These are phyloP conservation scores for Thozetella sp. DNA, from an alignment of 495 filamentous ascomycete genomes.

Conservation along the genomic window DNA sequence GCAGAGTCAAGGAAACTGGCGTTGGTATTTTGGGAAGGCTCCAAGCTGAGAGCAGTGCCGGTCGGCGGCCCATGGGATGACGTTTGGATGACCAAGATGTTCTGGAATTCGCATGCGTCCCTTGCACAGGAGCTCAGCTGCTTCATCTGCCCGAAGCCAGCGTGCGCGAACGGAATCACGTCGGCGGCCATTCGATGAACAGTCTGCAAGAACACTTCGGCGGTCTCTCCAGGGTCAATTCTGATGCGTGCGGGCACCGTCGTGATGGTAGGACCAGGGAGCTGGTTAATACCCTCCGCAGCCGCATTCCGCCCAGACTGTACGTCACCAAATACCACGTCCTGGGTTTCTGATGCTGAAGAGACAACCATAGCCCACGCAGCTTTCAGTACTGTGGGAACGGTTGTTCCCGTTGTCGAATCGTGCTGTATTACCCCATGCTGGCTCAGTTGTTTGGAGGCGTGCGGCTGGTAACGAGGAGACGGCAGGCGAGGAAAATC, in stretches of 20 bases:
- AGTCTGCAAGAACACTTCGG: not conserved
- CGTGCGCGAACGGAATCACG: not conserved
- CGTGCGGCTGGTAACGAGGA: not conserved
- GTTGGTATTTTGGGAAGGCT: too few species aligned
- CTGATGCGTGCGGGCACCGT: not conserved
- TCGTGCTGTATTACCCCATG: not conserved
- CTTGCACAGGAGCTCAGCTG: too few species aligned
- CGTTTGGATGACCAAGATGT: too few species aligned
- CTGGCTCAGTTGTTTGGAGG: not conserved
- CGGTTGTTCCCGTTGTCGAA: not conserved
- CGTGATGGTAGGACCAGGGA: not conserved
- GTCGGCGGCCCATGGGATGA: too few species aligned
- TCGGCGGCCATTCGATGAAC: not conserved
- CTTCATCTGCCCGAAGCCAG: too few species aligned
- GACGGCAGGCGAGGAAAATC: too few species aligned
- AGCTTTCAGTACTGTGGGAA: not conserved
- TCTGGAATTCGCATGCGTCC: too few species aligned
- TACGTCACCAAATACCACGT: not conserved
- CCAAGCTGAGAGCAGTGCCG: too few species aligned
- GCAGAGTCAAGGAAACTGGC: too few species aligned
- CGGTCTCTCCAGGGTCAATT: not conserved
- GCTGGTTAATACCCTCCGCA: not conserved
- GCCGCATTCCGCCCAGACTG: not conserved
- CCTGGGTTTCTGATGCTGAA: not conserved
- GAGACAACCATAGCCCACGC: not conserved